Evolutionary conservation across 331 rosid genomes (phyloP).

Genomic region (Rhamnella rubrinervis): DNA sequence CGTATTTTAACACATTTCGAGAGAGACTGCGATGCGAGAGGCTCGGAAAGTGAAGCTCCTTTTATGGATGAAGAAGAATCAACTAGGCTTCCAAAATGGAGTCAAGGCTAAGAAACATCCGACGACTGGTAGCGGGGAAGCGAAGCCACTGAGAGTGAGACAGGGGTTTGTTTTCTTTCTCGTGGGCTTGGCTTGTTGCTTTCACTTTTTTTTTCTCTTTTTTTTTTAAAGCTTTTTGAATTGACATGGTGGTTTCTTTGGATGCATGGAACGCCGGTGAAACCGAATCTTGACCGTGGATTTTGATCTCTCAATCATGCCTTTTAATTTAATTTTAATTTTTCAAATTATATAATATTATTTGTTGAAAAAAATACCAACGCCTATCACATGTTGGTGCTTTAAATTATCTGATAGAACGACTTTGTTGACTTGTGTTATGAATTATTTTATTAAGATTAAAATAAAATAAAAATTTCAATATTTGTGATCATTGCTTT

Average conservation of each 20-base stretch:
- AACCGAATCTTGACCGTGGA: not conserved
- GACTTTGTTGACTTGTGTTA: no score
- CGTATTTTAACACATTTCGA: not conserved
- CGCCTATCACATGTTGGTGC: no score
- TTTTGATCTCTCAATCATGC: not conserved
- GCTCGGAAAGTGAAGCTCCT: not conserved
- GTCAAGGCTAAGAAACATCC: slow-evolving; percentile 19
- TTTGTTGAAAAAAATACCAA: no score
- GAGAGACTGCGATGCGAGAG: not conserved
- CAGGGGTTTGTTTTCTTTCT: not conserved
- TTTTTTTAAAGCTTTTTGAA: not conserved
- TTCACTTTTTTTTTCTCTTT: not conserved
- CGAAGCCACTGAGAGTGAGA: not conserved
- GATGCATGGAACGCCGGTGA: not conserved
- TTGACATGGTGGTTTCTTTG: not conserved
- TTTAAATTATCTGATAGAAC: no score
- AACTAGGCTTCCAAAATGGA: slow-evolving; percentile 7
- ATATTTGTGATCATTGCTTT: no score
- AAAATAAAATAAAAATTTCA: no score
- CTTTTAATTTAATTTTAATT: no score
- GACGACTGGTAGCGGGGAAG: slow-evolving; percentile 14
- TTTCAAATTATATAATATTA: no score
- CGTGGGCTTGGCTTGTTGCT: not conserved
- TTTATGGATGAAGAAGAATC: not conserved
- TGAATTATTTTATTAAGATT: no score